Evolutionary conservation across 441 rosid species (phyloP), one percentile per base, ranked within the genome.

Genomic region (Metrosideros polymorpha): DNA sequence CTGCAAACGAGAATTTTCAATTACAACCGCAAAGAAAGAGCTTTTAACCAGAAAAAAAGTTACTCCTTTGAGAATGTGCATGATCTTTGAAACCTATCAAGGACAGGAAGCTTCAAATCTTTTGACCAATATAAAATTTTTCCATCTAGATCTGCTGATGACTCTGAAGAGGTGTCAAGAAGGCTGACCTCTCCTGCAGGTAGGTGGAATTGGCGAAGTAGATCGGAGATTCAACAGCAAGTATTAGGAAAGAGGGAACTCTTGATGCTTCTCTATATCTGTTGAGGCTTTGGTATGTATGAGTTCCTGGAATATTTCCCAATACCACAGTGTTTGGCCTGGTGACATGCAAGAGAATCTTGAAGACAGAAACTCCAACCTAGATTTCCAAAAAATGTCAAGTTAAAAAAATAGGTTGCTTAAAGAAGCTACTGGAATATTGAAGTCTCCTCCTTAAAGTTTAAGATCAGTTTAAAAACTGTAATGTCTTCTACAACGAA

Each of bases 131-230:
- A 39, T 39, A 22, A 10, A 24, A 19, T 22, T 39, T 71, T 71
- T 71, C 79, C 25, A 71, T 39, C 79, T 71, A 39, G 79, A 39
- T 71, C 79, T 71, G 45, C 79, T 22, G 79, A 71, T 71, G n/a
- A 39, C 47, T 10, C 49, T 39, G n/a, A 71, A 71, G 79, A 39
- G 17, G 79, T 39, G 79, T 71, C 79, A 39, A 22, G 84, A 57
- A 52, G 75, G 57, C 91, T 66, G 22, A 94, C 99, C 98, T 96
- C 90, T 96, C 99, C 91, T 93, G 98, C 50, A 96, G 91, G 90
- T 97, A 97, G 85, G 98, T 95, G 77, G 96, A 92, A 89, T 96
- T 97, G 25, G 97, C 99, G 30, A 97, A 97, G 92, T 95, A 96
- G 66, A 97, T 91, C 14, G 99, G 99, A 84, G 99, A 94, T 89